These are phyloP conservation scores for Capronia americana DNA, from an alignment of 2,329 filamentous ascomycete species.

Conservation along the genomic window DNA sequence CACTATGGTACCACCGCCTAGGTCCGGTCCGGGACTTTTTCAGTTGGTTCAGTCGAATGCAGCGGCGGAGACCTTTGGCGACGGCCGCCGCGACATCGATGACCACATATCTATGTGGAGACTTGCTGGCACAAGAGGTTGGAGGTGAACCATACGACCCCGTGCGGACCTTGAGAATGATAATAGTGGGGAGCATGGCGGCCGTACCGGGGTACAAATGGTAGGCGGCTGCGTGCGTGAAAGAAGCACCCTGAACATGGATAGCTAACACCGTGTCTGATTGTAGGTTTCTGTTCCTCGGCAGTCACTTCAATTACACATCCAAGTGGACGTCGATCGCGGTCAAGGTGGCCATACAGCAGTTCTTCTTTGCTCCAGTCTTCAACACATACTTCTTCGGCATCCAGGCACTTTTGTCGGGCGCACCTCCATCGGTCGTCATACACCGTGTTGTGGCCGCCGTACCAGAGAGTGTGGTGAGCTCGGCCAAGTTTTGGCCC, in stretches of 20 bases:
- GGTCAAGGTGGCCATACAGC: conserved; percentile 80
- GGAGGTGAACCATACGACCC: conserved; percentile 67
- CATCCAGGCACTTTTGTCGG: conserved; percentile 75
- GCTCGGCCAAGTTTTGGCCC: conserved; percentile 88
- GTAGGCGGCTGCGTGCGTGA: conserved; percentile 54
- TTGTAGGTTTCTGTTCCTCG: conserved; percentile 77
- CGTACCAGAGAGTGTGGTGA: conserved; percentile 76
- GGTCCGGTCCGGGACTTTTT: conserved; percentile 40
- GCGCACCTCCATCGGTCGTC: conserved; percentile 68
- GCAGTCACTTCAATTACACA: conserved; percentile 80
- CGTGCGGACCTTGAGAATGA: conserved; percentile 70
- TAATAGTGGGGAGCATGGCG: conserved; percentile 74
- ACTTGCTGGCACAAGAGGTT: conserved; percentile 41
- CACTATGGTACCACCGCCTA: conserved; percentile 40
- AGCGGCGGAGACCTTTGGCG: conserved; percentile 72
- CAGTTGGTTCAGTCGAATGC: conserved; percentile 59
- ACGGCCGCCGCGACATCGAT: conserved; percentile 79
- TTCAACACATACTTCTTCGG: conserved; percentile 87
- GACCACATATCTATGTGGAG: conserved; percentile 72
- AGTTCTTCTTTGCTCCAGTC: conserved; percentile 77
- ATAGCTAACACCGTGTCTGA: not conserved
- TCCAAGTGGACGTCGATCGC: conserved; percentile 73
- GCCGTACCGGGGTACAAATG: conserved; percentile 83
- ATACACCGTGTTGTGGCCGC: conserved; percentile 75
- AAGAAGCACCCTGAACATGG: not conserved